These are phyloP conservation scores for Hippophae gyantsensis DNA, from an alignment of 306 rosid species.

Conservation along the genomic window DNA sequence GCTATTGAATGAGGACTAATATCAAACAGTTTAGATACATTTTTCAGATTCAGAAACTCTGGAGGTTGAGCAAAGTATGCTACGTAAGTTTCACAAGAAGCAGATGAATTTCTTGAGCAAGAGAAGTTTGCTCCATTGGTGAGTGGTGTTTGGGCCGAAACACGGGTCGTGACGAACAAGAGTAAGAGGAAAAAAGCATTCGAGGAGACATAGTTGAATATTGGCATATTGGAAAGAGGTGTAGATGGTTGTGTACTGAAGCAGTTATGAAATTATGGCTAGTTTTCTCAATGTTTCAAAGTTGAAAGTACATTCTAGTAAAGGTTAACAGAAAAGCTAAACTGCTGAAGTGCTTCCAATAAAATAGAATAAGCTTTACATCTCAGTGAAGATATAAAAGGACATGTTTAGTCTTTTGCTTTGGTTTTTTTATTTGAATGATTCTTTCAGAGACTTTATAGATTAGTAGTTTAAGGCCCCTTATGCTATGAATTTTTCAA, in stretches of 20 bases:
- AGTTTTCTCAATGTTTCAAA: slow-evolving; percentile 5
- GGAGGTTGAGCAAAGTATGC: slow-evolving; percentile 48
- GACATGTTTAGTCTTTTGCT: neutral
- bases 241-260: neutral
- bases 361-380: neutral
- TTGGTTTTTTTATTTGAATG: neutral
- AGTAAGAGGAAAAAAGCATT: slow-evolving; percentile 16
- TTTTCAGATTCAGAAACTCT: slow-evolving; percentile 29
- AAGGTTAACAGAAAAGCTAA: slow-evolving; percentile 8
- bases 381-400: neutral
- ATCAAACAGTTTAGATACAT: slow-evolving; percentile 48
- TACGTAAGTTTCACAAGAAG: slow-evolving; percentile 55
- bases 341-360: neutral
- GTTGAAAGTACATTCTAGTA: neutral
- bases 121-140: slow-evolving; percentile 32
- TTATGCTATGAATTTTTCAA: slow-evolving; percentile 15
- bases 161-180: slow-evolving; percentile 20
- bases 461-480: neutral
- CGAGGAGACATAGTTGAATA: slow-evolving; percentile 18
- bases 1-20: slow-evolving; percentile 44
- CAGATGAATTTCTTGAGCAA: slow-evolving; percentile 41
- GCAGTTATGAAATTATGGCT: slow-evolving; percentile 2
- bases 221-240: slow-evolving; percentile 36
- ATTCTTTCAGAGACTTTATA: neutral
- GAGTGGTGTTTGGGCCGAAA: slow-evolving; percentile 26